phyloP scores from a whole-genome alignment of 495 filamentous ascomycete genomes.

The Neurospora terricola region DNA sequence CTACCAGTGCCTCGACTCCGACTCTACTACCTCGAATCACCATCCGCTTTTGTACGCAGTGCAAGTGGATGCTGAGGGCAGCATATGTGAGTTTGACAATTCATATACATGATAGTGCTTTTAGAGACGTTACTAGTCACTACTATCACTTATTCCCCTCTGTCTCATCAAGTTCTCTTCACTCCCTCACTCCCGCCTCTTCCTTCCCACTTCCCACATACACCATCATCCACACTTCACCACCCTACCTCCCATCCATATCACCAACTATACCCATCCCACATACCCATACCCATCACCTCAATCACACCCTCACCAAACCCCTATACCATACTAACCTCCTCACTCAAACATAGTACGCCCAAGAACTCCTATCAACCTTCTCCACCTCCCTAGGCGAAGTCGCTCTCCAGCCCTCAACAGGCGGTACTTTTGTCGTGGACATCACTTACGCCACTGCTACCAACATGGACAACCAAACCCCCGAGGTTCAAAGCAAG shows the following conservation, averaged over 20 bases:
- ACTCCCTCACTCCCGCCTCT: background rate
- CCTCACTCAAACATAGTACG: conserved; percentile 49
- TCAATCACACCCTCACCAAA: too few relatives aligned
- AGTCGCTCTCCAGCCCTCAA: conserved; percentile 77
- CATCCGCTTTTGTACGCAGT: conserved; percentile 75
- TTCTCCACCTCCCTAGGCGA: conserved; percentile 81
- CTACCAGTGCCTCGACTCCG: conserved; percentile 5
- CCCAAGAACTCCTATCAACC: conserved; percentile 95
- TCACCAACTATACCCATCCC: too few relatives aligned
- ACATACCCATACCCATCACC: too few relatives aligned
- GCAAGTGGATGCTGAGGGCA: conserved; percentile 85
- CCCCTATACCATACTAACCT: background rate
- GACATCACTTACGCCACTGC: conserved; percentile 36
- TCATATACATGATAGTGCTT: background rate
- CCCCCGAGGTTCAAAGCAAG: conserved; percentile 11
- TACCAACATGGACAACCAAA: conserved; percentile 10
- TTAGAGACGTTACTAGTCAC: background rate
- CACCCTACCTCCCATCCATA: too few relatives aligned
- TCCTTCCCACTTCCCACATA: background rate
- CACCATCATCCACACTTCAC: background rate
- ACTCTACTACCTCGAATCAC: conserved; percentile 43
- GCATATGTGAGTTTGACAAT: conserved; percentile 53
- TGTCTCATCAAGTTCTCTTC: background rate
- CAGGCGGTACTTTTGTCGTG: conserved; percentile 75
- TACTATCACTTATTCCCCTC: background rate